Evolutionary conservation across 345 rosid species (phyloP), one percentile per base, ranked within the genome.

Genomic region (Citrus sp.): DNA sequence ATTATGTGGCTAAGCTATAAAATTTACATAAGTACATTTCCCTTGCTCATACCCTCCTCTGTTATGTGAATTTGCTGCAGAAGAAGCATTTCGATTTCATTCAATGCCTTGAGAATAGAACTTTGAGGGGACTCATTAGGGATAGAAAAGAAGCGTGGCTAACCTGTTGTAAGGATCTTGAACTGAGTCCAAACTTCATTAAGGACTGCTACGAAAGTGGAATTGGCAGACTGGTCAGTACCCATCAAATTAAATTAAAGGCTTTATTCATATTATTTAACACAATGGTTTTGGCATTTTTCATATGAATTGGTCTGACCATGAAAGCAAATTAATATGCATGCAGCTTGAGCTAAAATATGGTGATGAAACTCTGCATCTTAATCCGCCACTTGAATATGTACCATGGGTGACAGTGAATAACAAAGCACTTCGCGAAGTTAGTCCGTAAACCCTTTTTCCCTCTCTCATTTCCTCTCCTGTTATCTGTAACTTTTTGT

Each of bases 401-500:
- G 91, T 88, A 2, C 89, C 91, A 28, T 88, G 89, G 89, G 85
- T 88, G 67, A 82, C 79, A 2, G 87, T 88, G 7, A 77, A 88
- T 80, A 69, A 77, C 35, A 80, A 75, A 21, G 81, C 88, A 14
- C 80, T 88, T 0, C 75, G 72, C 56, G 81, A 74, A 78, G 89
- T 86, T 12, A 61, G 79, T 63, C 56, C n/a, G 42, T 22, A 18
- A 32, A 38, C 67, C 6, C 67, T 8, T 30, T 35, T 0, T 10
- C 19, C 1, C 30, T 30, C 63, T 71, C 27, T 19, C 54, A 32
- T 14, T 54, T 16, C 40, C 37, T n/a, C 8, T 72, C 46, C 5
- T 5, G 4, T 3, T 60, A 30, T 59, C 19, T 28, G 6, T 19
- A 34, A 32, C 25, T 51, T 77, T 13, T 2, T 67, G 69, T 1